Evolutionary conservation across 1,284 basidiomycete species (phyloP).

Genomic region (Moesziomyces sp.): DNA sequence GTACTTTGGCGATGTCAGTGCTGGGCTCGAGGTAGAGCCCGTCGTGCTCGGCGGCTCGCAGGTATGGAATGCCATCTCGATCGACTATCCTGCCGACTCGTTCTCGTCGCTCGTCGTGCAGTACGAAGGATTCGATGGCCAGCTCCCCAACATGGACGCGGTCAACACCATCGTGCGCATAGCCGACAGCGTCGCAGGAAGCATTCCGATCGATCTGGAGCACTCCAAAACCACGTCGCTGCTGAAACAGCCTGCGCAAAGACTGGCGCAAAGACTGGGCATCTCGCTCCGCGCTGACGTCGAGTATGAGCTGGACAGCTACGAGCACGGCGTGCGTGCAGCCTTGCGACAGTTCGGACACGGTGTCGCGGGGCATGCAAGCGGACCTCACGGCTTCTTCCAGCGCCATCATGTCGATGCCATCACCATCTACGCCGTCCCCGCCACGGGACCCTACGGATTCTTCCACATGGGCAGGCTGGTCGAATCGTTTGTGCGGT

Average conservation of each 20-base stretch:
- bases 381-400: slow-evolving; percentile 52
- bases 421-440: slow-evolving; percentile 86
- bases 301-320: slow-evolving; percentile 29
- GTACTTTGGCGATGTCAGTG: slow-evolving; percentile 79
- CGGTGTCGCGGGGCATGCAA: slow-evolving; percentile 33
- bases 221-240: slow-evolving; percentile 2
- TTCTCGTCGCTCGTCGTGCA: slow-evolving; percentile 92
- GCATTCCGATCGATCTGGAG: slow-evolving; percentile 22
- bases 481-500: slow-evolving; percentile 54
- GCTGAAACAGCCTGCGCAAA: slow-evolving; percentile 13
- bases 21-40: slow-evolving; percentile 75
- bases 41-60: slow-evolving; percentile 68
- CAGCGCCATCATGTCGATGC: slow-evolving; percentile 90
- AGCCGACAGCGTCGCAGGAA: slow-evolving; percentile 75
- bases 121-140: slow-evolving; percentile 93
- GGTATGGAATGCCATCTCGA: slow-evolving; percentile 87
- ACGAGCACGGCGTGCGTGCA: slow-evolving; percentile 25
- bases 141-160: slow-evolving; percentile 94
- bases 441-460: slow-evolving; percentile 90
- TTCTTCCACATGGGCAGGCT: slow-evolving; percentile 84
- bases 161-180: slow-evolving; percentile 84
- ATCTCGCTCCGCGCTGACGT: slow-evolving; percentile 14
- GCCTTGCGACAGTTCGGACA: slow-evolving; percentile 19
- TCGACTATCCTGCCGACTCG: slow-evolving; percentile 96
- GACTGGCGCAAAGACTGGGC: slow-evolving; percentile 5